A percentile compares a stretch with the other conserved stretches of the same genome.
These are phyloP conservation scores for Nemania serpens DNA, from an alignment of 2,329 filamentous ascomycete genomes.

Conservation along the genomic window DNA sequence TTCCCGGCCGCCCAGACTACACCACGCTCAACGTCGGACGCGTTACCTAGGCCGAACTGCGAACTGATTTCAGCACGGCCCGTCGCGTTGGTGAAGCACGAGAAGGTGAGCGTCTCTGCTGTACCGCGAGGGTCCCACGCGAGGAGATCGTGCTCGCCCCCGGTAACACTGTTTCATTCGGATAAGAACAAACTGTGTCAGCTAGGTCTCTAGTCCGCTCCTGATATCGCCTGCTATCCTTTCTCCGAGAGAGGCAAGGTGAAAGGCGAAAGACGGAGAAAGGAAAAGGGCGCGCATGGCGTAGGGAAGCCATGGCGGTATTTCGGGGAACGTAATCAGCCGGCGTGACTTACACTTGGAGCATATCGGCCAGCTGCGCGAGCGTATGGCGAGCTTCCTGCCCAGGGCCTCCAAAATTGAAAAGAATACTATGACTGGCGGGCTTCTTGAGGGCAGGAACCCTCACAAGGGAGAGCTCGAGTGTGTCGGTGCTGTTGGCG, in stretches of 20 bases:
- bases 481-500: conserved; percentile 31
- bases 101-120: conserved; percentile 29
- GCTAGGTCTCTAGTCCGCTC: background rate
- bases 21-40: conserved; percentile 29
- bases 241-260: background rate
- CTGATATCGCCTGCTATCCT: background rate
- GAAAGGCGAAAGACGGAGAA: no score
- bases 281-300: no score
- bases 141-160: conserved; percentile 37
- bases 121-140: conserved; percentile 37
- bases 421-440: conserved; percentile 45
- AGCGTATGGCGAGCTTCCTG: conserved; percentile 20
- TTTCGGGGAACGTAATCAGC: background rate
- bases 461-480: conserved; percentile 42
- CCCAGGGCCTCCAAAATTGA: conserved; percentile 48
- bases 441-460: conserved; percentile 40
- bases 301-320: background rate
- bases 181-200: background rate
- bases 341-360: conserved; percentile 31
- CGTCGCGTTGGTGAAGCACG: conserved; percentile 26
- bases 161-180: conserved; percentile 32
- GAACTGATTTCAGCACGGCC: conserved; percentile 6
- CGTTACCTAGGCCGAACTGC: conserved; percentile 20
- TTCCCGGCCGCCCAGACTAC: conserved; percentile 27
- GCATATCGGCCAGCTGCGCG: conserved; percentile 13